Evolutionary conservation across 768 basidiomycete species (phyloP).

Genomic region (Chalciporus piperatus): DNA sequence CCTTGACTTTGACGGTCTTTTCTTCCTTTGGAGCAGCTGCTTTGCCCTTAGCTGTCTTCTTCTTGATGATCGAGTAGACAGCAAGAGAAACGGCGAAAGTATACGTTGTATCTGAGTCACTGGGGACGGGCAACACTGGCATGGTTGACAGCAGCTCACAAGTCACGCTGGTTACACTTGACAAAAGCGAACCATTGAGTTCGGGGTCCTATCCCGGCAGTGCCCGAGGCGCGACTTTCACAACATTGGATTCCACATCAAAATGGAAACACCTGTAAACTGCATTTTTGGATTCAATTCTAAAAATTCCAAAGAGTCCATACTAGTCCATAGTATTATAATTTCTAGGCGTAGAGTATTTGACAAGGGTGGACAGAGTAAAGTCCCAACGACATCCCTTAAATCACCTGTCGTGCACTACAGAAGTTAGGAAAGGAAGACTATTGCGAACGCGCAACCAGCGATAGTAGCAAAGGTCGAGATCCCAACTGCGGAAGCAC

Average conservation of each 20-base stretch:
- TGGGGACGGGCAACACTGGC: neutral
- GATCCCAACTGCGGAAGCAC: conserved; percentile 21
- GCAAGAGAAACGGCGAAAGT: neutral
- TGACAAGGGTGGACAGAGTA: neutral
- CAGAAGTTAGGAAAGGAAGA: conserved; percentile 31
- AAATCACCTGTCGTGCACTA: neutral
- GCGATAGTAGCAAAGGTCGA: conserved; percentile 31
- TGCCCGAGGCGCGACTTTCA: neutral
- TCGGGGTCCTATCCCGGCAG: neutral
- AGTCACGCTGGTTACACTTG: neutral
- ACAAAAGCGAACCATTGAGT: neutral
- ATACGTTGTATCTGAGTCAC: neutral
- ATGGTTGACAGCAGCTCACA: neutral
- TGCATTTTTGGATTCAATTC: no score
- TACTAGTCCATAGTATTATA: no score
- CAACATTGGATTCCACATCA: neutral
- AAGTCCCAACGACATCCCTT: neutral
- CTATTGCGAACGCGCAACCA: conserved; percentile 34
- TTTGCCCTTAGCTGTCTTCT: neutral
- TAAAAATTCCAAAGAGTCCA: no score
- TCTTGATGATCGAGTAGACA: neutral
- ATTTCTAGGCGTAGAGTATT: no score
- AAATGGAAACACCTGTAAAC: neutral
- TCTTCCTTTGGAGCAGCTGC: neutral
- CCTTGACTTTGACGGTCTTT: conserved; percentile 4